Base-by-base conservation (phyloP, 1,284 basidiomycete species). In the Ceraceosorus guamensis region DNA sequence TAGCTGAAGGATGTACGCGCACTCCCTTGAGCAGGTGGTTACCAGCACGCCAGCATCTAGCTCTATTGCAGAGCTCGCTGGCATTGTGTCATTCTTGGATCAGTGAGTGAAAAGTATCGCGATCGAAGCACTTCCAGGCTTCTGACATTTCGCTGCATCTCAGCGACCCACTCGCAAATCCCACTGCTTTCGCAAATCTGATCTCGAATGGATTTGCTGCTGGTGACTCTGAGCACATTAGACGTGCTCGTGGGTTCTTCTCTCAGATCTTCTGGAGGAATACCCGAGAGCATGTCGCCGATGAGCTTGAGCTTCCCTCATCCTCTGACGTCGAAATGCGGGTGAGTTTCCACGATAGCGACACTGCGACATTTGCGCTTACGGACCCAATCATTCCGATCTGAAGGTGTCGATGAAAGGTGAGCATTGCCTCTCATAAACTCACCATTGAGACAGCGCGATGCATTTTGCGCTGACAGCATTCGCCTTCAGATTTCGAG, bases 221-320 rank as follows among this genome's bases (percentile, higher is more conserved):
- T n/a, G 64, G 65, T 5, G 59, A 61, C 31, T 50, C 60, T n/a
- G 64, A 68, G 24, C 62, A 59, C 0, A 62, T 68, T 16, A 55
- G 63, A 24, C 50, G 59, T 13, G 37, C 65, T 34, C 62, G 65
- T 6, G 43, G 60, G 5, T 53, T 66, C 16, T 39, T 66, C 33
- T 58, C 62, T 14, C 57, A 63, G 14, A 65, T 51, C 48, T 60
- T 68, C 52, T 68, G 66, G 66, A 48, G 66, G 39, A 64, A 68
- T 48, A 60, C 60, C 18, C 57, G 61, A 37, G 60, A 52, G 7
- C 65, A 68, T 31, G 66, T 68, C 45, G 60, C 61, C 43, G 57
- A 60, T 24, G 60, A 68, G 55, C 60, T 68, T 5, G 49, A 37
- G 1, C 48, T 68, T 50, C 66, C 65, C 16, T 51, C 62, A 3